Percentiles rank a stretch among this genome's conserved stretches.
Conservation (phyloP, 148 eudicot genomes). For the Rhododendron henanense region DNA sequence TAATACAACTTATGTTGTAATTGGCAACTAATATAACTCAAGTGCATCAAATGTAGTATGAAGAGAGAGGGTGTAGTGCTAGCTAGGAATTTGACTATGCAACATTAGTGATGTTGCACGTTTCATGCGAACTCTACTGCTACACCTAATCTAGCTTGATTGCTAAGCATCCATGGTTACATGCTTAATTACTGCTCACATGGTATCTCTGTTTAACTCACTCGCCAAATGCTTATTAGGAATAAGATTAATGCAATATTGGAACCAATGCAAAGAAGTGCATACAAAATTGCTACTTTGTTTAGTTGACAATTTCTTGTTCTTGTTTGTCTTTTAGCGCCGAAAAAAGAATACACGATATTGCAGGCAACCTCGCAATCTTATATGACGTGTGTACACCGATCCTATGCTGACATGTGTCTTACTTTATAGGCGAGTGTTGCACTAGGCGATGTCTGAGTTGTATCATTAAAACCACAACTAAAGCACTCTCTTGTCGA, state of each 20-base stretch:
- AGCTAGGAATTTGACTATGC: not conserved
- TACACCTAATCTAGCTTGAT: not conserved
- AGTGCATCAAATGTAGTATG: not conserved
- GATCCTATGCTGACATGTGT: not conserved
- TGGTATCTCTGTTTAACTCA: not conserved
- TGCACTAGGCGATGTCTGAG: not conserved
- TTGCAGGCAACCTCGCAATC: not conserved
- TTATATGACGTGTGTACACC: not conserved
- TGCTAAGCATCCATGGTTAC: not conserved
- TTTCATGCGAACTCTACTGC: not conserved
- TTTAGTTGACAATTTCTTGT: not conserved
- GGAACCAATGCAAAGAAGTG: not conserved
- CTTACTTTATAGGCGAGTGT: not conserved
- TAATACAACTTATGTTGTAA: not conserved
- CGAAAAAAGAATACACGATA: not conserved
- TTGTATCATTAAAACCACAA: not conserved
- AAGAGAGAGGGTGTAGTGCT: not conserved
- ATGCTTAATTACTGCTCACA: not conserved
- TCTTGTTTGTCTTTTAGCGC: not conserved
- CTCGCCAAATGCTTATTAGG: not conserved
- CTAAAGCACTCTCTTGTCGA: not conserved
- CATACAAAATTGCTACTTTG: not conserved
- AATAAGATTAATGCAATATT: not conserved
- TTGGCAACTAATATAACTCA: not conserved
- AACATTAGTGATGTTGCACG: not conserved